Conservation (phyloP, 495 filamentous ascomycete genomes). For the Margaritispora aquatica region DNA sequence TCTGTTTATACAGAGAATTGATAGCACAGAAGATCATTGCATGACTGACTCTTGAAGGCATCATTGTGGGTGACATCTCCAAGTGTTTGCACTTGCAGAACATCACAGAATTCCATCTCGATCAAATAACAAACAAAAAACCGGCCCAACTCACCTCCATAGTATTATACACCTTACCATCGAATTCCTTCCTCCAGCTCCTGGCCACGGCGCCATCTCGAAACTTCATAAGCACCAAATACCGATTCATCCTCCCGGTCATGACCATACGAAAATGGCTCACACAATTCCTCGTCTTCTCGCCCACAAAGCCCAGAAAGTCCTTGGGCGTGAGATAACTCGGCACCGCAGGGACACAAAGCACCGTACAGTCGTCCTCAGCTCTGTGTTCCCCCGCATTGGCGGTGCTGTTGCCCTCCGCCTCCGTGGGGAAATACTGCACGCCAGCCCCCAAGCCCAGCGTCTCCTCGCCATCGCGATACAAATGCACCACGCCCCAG, state of each 20-base stretch:
- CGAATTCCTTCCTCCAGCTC: conserved; percentile 80
- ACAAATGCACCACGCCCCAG: conserved; percentile 92
- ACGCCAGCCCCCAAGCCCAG: conserved; percentile 40
- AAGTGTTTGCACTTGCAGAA: background rate
- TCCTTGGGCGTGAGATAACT: conserved; percentile 88
- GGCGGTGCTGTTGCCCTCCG: background rate
- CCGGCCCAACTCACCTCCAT: conserved; percentile 64
- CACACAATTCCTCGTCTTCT: conserved; percentile 79
- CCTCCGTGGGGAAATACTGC: conserved; percentile 22
- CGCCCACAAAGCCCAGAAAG: conserved; percentile 87
- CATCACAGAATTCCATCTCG: background rate
- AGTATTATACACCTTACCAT: conserved; percentile 90
- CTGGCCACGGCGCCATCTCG: conserved; percentile 64
- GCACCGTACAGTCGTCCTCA: conserved; percentile 68
- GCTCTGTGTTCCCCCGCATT: conserved; percentile 25
- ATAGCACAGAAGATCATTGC: no score
- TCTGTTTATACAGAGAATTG: no score
- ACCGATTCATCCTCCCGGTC: conserved; percentile 81
- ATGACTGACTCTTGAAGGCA: background rate
- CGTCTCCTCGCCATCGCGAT: conserved; percentile 77
- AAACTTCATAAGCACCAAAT: conserved; percentile 98
- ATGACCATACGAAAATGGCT: conserved; percentile 95
- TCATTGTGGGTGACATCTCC: no score
- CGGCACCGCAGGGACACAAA: conserved; percentile 92
- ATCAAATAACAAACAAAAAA: background rate